Evolutionary conservation across 2,329 filamentous ascomycete genomes (phyloP).

Genomic region (Calonectria pseudoreteaudii): DNA sequence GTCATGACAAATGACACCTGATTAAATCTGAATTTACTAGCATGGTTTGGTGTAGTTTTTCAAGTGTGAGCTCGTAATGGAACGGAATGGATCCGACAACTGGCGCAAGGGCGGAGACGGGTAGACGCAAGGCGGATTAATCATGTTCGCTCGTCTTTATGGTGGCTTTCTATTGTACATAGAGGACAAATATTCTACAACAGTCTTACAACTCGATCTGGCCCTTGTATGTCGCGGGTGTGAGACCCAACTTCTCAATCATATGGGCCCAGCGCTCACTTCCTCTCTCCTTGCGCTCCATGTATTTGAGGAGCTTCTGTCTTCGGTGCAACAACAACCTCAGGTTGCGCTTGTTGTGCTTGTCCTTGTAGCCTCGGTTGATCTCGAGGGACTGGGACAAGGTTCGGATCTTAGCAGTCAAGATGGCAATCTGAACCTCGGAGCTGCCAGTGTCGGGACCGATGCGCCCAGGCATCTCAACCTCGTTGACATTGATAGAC

Average conservation of each 20-base stretch:
- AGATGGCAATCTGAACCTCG: slow-evolving; percentile 96
- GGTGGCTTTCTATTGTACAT: slow-evolving; percentile 62
- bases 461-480: slow-evolving; percentile 67
- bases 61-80: slow-evolving; percentile 52
- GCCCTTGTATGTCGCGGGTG: slow-evolving; percentile 88
- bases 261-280: slow-evolving; percentile 91
- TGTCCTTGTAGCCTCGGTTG: slow-evolving; percentile 82
- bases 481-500: slow-evolving; percentile 54
- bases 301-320: slow-evolving; percentile 88
- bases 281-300: slow-evolving; percentile 90
- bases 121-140: slow-evolving; percentile 42
- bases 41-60: slow-evolving; percentile 59
- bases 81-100: slow-evolving; percentile 45
- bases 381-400: slow-evolving; percentile 78
- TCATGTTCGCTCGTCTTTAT: slow-evolving; percentile 41
- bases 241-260: slow-evolving; percentile 85
- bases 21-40: slow-evolving; percentile 41
- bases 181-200: slow-evolving; percentile 59
- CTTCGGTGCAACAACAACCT: slow-evolving; percentile 86
- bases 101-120: slow-evolving; percentile 48
- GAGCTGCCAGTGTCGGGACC: slow-evolving; percentile 94
- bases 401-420: slow-evolving; percentile 92
- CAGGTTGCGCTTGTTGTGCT: slow-evolving; percentile 93
- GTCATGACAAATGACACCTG: slow-evolving; percentile 31
- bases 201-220: slow-evolving; percentile 72